Evolutionary conservation across 2,329 filamentous ascomycete genomes (phyloP).

Genomic region (Fusarium incarnatum): DNA sequence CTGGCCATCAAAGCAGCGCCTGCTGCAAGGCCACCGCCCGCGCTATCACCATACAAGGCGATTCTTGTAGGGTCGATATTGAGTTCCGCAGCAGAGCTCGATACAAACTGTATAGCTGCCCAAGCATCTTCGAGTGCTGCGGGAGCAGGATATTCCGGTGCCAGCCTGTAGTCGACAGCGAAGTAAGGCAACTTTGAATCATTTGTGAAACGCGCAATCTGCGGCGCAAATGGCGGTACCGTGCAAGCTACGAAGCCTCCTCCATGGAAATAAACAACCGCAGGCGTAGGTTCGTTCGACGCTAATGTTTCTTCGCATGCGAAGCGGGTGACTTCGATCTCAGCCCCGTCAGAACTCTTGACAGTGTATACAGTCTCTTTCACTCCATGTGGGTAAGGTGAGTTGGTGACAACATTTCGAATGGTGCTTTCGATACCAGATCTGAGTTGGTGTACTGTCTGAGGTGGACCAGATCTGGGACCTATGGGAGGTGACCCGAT

Average conservation of each 20-base stretch:
- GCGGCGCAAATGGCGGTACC: slow-evolving; percentile 16
- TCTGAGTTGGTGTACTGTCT: neutral
- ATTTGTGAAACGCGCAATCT: slow-evolving; percentile 21
- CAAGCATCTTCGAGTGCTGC: slow-evolving; percentile 22
- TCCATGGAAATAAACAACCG: slow-evolving; percentile 25
- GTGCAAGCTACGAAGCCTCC: slow-evolving; percentile 16
- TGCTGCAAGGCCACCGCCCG: slow-evolving; percentile 25
- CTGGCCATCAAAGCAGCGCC: slow-evolving; percentile 15
- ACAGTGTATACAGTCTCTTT: slow-evolving; percentile 13
- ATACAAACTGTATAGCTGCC: slow-evolving; percentile 16
- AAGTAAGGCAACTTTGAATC: slow-evolving; percentile 24
- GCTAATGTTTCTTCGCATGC: slow-evolving; percentile 1
- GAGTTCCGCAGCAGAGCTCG: neutral
- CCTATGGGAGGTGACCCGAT: neutral
- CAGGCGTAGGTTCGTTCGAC: neutral
- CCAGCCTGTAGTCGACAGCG: slow-evolving; percentile 23
- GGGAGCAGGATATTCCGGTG: slow-evolving; percentile 28
- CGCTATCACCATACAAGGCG: slow-evolving; percentile 21
- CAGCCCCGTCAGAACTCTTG: slow-evolving; percentile 8
- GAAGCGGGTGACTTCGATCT: slow-evolving; percentile 23
- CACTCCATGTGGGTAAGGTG: neutral
- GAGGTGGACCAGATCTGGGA: neutral
- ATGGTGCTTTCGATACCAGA: slow-evolving; percentile 3
- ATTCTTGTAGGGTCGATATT: slow-evolving; percentile 23
- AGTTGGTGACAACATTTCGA: neutral